A percentile compares a stretch with the other conserved stretches of the same genome.
Evolutionary conservation across 208 protist species (phyloP).

Genomic region (Entamoeba moshkovskii): DNA sequence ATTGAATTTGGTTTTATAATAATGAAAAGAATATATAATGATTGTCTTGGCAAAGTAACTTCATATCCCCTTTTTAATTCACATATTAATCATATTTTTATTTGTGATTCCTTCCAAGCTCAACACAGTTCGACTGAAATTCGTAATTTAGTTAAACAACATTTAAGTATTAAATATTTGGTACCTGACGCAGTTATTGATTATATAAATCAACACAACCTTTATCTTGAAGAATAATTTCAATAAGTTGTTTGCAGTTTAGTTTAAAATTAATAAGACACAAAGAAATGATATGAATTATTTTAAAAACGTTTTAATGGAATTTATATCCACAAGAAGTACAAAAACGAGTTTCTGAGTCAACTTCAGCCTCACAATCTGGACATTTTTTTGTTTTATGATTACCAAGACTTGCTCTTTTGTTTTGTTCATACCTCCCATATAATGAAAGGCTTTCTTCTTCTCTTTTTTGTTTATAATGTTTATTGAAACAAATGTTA

Average conservation of each 20-base stretch:
- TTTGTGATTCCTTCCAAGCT: neutral
- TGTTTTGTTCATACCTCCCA: neutral
- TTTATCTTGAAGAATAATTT: neutral
- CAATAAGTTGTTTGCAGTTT: no score
- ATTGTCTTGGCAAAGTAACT: no score
- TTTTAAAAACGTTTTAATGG: no score
- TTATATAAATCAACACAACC: neutral
- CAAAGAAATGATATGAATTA: no score
- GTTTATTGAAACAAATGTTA: neutral
- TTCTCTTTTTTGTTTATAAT: neutral
- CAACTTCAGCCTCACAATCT: neutral
- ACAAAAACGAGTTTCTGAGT: neutral
- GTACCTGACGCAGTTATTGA: neutral
- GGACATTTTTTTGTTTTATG: neutral
- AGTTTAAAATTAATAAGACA: no score
- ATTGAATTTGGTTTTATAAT: neutral
- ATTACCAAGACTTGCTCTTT: neutral
- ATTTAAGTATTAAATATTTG: neutral
- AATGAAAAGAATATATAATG: neutral
- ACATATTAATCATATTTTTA: neutral
- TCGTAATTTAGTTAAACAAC: neutral
- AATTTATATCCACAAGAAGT: neutral
- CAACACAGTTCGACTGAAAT: neutral
- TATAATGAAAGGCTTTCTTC: neutral
- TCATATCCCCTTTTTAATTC: neutral